Base-by-base conservation (phyloP, 495 filamentous ascomycete species). In the Glonium stellatum region DNA sequence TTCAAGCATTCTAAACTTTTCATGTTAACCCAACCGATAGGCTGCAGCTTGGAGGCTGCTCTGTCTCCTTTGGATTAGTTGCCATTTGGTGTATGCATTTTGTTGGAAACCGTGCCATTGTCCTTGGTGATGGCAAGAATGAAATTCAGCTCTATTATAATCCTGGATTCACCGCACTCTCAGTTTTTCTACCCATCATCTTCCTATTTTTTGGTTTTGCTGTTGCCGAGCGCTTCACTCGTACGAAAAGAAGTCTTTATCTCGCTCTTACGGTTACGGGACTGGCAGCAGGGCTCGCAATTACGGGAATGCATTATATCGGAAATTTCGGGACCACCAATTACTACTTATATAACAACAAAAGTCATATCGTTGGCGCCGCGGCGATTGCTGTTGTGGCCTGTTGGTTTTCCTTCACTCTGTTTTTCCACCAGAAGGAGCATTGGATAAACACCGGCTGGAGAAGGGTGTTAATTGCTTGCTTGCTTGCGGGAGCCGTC, bases 231-330 rank as follows among this genome's bases (percentile, higher is more conserved):
- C 50, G 57, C 13, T 67, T 63, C 41, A 27, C 58, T 27, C 58
- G 61, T 13, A 37, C 44, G 41, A 83, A 81, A 22, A 27, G 79
- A 79, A 58, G 80, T 2, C 60, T 67, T 27, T 54, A 58, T 42
- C 18, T 21, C 1, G 63, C 62, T 42, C 60, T 75, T 15, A 47
- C 74, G n/a, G 61, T 79, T 0, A 85, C 84, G 25, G 89, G 90
- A 0, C 58, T 81, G 4, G 72, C 90, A 44, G 84, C 86, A 0
- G 91, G 91, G 6, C 72, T 81, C 2, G 82, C 87, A 19, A 84
- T 95, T 55, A 87, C 86, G 56, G 92, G 86, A 4, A 96, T 96
- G 92, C 89, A 96, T 69, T 96, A 95, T 64, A 74, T 95, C 47
- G 89, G 89, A 25, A 88, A 95, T 67, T 79, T 86, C 12, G 88